phyloP scores from a whole-genome alignment of 2,329 filamentous ascomycete species.

The Fusarium irregulare region DNA sequence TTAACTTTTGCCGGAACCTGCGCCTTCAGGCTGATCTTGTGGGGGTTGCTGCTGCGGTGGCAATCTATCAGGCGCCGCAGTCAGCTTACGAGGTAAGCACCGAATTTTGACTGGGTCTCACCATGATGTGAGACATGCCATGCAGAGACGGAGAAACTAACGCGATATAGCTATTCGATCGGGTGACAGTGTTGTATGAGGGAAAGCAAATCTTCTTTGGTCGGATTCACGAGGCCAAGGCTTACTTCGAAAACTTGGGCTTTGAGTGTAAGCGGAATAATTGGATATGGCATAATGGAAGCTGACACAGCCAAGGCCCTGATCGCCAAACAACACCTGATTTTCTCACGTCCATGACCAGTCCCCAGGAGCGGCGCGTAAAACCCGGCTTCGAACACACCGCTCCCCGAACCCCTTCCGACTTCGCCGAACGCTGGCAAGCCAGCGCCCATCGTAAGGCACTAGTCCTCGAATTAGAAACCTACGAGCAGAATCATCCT shows the following conservation, averaged over 20 bases:
- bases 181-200: constrained; percentile 74
- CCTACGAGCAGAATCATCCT: constrained; percentile 45
- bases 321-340: constrained; percentile 44
- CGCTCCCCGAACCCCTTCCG: constrained; percentile 52
- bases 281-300: accelerated
- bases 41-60: constrained; percentile 45
- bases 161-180: constrained; percentile 71
- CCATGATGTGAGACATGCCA: background rate
- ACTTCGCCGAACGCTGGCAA: constrained; percentile 52
- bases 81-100: constrained; percentile 61
- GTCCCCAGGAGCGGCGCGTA: constrained; percentile 50
- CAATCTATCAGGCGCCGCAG: constrained; percentile 72
- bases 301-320: constrained; percentile 34
- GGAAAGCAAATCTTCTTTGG: constrained; percentile 77
- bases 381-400: constrained; percentile 48
- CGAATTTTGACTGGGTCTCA: background rate
- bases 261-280: constrained; percentile 36
- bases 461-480: constrained; percentile 46
- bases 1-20: constrained; percentile 45
- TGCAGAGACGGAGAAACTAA: background rate
- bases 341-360: constrained; percentile 57
- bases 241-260: constrained; percentile 66
- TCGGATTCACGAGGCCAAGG: constrained; percentile 63
- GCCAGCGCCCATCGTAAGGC: constrained; percentile 41
- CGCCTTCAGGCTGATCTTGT: constrained; percentile 45